Evolutionary conservation across 495 filamentous ascomycete genomes (phyloP).

Genomic region (Letharia columbiana): DNA sequence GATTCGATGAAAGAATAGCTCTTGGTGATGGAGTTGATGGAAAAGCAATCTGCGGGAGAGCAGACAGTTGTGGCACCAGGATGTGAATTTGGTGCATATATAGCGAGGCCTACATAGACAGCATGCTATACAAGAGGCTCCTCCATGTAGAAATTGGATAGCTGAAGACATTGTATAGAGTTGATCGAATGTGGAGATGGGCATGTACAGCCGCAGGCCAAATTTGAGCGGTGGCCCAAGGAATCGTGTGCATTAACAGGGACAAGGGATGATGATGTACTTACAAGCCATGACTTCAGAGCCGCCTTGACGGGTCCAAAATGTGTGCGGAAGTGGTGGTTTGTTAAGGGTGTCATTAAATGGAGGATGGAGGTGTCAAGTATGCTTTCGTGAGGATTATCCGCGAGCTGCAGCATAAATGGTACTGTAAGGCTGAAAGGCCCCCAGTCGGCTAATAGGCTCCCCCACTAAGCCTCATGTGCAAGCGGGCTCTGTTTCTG

Average conservation of each 20-base stretch:
- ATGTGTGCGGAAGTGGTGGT: constrained; percentile 14
- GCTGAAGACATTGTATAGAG: background rate
- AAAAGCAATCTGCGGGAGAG: constrained; percentile 8
- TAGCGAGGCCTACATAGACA: background rate
- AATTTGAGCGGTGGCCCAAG: background rate
- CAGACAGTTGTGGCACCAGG: constrained; percentile 6
- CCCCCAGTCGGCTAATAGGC: background rate
- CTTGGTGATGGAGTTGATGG: constrained; percentile 26
- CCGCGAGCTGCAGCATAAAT: background rate
- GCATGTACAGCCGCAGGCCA: constrained; percentile 8
- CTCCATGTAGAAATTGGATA: background rate
- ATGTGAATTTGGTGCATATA: background rate
- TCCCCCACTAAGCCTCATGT: constrained; percentile 1
- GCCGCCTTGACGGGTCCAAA: constrained; percentile 24
- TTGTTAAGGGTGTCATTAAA: constrained; percentile 11
- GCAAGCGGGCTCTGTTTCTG: background rate
- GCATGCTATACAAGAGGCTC: background rate
- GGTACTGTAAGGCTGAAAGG: background rate
- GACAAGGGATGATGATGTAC: constrained; percentile 20
- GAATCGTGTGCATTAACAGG: background rate
- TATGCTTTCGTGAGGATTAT: background rate
- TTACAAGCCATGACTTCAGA: constrained; percentile 38
- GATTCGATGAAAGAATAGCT: constrained; percentile 17
- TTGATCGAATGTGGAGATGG: constrained; percentile 12
- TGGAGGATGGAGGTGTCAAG: constrained; percentile 4